Evolutionary conservation across 1,284 basidiomycete genomes (phyloP).

Genomic region (Tetrapyrgos nigripes): DNA sequence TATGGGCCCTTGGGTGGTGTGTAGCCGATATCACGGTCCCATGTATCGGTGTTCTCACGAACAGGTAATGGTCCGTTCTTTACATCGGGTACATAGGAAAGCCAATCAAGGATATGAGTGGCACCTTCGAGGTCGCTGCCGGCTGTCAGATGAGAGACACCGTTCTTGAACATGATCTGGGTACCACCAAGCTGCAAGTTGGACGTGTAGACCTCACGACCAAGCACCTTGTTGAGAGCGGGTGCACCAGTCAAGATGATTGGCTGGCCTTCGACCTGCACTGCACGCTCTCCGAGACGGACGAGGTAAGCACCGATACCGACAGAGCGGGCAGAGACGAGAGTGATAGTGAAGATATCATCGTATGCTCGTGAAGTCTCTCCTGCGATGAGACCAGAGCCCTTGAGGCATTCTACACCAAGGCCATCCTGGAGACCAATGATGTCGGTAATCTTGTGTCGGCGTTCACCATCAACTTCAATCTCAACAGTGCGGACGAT

Average conservation of each 20-base stretch:
- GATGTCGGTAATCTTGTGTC: constrained; percentile 95
- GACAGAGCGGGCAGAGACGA: constrained; percentile 98
- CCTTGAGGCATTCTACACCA: constrained; percentile 97
- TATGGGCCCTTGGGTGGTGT: constrained; percentile 93
- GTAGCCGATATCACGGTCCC: constrained; percentile 95
- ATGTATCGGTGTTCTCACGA: constrained; percentile 74
- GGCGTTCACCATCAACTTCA: constrained; percentile 84
- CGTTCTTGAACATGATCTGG: constrained; percentile 99
- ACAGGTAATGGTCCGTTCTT: constrained; percentile 84
- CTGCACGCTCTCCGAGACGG: constrained; percentile 95
- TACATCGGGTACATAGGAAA: constrained; percentile 90
- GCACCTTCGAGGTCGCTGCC: constrained; percentile 95
- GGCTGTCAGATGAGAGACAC: constrained; percentile 96
- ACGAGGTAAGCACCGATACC: constrained; percentile 99
- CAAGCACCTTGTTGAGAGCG: constrained; percentile 98
- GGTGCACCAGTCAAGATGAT: constrained; percentile 98
- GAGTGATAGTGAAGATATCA: constrained; percentile 99
- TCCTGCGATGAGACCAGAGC: constrained; percentile 98
- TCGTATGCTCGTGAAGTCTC: constrained; percentile 99
- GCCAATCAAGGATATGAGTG: constrained; percentile 92
- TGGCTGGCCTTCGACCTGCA: constrained; percentile 99
- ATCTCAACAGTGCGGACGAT: constrained; percentile 87
- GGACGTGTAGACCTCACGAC: constrained; percentile 98
- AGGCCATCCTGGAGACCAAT: constrained; percentile 97
- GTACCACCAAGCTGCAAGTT: constrained; percentile 99